Evolutionary conservation across 345 rosid species (phyloP).

Genomic region (Eucalyptus cloeziana): DNA sequence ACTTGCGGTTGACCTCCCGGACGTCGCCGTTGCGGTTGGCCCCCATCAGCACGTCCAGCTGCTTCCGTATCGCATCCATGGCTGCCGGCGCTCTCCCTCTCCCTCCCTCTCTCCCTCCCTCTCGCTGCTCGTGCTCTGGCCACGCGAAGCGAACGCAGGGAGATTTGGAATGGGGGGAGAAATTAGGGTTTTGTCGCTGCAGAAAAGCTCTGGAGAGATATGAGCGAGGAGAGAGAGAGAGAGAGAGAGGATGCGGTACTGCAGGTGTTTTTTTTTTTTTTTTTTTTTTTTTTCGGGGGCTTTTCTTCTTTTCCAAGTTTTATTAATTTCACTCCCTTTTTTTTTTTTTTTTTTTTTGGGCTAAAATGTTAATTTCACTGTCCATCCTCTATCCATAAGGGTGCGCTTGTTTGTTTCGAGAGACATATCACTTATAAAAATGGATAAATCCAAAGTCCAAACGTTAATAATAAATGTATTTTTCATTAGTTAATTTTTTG

Average conservation of each 20-base stretch:
- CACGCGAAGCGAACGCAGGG: not conserved
- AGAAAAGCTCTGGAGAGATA: not conserved
- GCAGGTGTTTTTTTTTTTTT: not conserved
- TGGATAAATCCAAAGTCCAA: not conserved
- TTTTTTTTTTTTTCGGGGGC: not conserved
- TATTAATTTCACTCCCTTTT: not conserved
- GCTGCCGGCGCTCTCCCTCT: not conserved
- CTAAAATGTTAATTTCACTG: too few relatives aligned
- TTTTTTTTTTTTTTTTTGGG: too few relatives aligned
- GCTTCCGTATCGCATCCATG: slow-evolving; percentile 99
- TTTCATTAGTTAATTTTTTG: not conserved
- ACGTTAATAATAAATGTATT: fast-evolving
- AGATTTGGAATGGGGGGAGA: not conserved
- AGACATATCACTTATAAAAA: not conserved
- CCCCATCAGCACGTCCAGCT: slow-evolving; percentile 98
- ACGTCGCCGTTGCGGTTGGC: slow-evolving; percentile 99
- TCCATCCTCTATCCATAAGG: too few relatives aligned
- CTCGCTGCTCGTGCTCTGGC: not conserved
- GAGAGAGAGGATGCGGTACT: not conserved
- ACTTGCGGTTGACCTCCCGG: slow-evolving; percentile 89
- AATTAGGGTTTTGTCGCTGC: not conserved
- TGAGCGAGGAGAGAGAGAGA: not conserved
- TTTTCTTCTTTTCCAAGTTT: not conserved
- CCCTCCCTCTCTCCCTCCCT: not conserved
- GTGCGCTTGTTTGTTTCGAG: too few relatives aligned